A percentile compares a stretch with the other conserved stretches of the same genome.
Evolutionary conservation across 1,284 basidiomycete genomes (phyloP).

Genomic region (Sanghuangporus weigelae): DNA sequence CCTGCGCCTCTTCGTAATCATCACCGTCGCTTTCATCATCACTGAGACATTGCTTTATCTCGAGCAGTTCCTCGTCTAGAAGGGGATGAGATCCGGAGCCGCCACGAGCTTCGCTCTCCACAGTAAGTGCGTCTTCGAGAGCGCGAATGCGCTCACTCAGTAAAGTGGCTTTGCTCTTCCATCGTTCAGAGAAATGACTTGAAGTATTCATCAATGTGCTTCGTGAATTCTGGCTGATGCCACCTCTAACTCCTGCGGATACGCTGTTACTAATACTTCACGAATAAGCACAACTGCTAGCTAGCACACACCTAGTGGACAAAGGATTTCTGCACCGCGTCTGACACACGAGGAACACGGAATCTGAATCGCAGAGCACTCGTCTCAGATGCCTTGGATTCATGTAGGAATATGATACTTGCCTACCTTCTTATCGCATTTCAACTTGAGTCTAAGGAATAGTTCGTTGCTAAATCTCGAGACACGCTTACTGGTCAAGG

Average conservation of each 20-base stretch:
- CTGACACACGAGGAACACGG: slow-evolving; percentile 10
- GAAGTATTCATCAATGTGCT: neutral
- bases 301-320: neutral
- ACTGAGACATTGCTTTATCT: slow-evolving; percentile 1
- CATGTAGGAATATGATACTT: neutral
- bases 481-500: too few species aligned
- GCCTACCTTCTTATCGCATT: slow-evolving; percentile 17
- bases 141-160: slow-evolving; percentile 18
- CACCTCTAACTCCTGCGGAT: neutral
- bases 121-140: slow-evolving; percentile 19
- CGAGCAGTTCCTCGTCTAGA: slow-evolving; percentile 12
- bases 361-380: neutral
- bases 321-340: neutral
- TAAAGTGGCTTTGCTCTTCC: slow-evolving; percentile 11
- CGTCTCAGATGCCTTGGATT: neutral
- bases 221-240: neutral
- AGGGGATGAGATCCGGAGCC: slow-evolving; percentile 17
- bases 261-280: neutral
- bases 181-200: neutral
- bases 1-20: neutral
- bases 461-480: neutral
- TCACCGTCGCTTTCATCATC: neutral
- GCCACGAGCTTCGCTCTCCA: slow-evolving; percentile 6
- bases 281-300: neutral
- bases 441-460: slow-evolving; percentile 10